A percentile compares a stretch with the other conserved stretches of the same genome.
Conservation (phyloP, 495 filamentous ascomycete species). For the Trypethelium eluteriae region DNA sequence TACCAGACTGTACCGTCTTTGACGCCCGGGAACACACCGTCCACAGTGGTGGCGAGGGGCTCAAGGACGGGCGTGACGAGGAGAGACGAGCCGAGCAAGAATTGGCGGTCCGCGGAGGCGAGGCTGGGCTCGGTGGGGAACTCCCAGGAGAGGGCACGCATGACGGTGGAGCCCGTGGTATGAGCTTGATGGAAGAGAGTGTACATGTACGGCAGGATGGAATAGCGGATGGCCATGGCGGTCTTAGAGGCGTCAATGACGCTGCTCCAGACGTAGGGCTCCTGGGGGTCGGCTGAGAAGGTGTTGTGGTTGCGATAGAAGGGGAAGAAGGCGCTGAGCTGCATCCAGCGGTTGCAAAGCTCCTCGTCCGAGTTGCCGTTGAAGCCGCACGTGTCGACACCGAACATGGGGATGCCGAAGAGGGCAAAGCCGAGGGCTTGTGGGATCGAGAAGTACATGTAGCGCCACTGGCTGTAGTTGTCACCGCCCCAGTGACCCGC, state of each 20-base stretch:
- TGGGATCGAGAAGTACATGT: constrained; percentile 60
- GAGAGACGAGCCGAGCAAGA: constrained; percentile 64
- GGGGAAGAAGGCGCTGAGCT: constrained; percentile 75
- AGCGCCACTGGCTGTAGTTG: constrained; percentile 59
- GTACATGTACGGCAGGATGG: constrained; percentile 72
- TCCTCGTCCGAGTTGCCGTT: constrained; percentile 62
- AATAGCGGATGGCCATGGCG: constrained; percentile 69
- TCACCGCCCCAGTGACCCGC: constrained; percentile 88
- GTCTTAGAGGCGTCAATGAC: constrained; percentile 58
- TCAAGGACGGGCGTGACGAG: constrained; percentile 66
- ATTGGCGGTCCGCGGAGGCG: constrained; percentile 61
- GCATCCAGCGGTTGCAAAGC: constrained; percentile 82
- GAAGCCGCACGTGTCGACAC: constrained; percentile 74
- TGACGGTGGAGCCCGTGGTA: constrained; percentile 61
- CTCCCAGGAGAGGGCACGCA: constrained; percentile 78
- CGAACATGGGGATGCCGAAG: constrained; percentile 72
- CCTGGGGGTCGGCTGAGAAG: constrained; percentile 55
- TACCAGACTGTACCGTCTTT: constrained; percentile 63
- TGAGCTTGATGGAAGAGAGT: constrained; percentile 68
- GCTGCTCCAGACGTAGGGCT: constrained; percentile 66
- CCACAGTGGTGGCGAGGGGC: constrained; percentile 55
- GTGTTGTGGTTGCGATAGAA: constrained; percentile 84
- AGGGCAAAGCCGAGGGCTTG: constrained; percentile 74
- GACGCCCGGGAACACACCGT: constrained; percentile 71
- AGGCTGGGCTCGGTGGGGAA: constrained; percentile 70